A percentile compares a stretch with the other conserved stretches of the same genome.
These are phyloP conservation scores for Suillus sp. DNA, from an alignment of 768 basidiomycete species.

Conservation along the genomic window DNA sequence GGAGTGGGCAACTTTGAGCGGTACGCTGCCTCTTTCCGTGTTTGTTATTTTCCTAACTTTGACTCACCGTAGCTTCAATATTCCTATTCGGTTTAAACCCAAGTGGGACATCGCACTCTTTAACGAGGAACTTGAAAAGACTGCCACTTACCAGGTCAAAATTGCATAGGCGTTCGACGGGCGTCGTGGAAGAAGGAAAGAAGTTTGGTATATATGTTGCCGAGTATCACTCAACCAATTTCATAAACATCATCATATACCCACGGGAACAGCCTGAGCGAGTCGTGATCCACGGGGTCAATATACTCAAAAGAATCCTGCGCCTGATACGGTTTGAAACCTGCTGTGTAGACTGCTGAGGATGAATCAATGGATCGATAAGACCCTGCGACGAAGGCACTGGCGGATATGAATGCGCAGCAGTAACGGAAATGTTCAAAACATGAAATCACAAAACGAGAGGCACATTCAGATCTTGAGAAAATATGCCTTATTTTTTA, in stretches of 20 bases:
- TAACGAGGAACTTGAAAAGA: constrained; percentile 57
- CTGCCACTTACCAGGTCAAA: constrained; percentile 35
- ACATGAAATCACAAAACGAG: too few relatives aligned
- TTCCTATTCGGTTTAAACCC: constrained; percentile 58
- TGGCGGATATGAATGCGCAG: constrained; percentile 2
- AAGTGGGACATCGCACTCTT: constrained; percentile 78
- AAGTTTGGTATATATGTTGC: background rate
- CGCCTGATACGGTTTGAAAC: background rate
- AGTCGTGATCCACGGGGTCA: background rate
- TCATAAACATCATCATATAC: background rate
- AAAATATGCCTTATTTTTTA: background rate
- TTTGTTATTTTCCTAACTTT: background rate
- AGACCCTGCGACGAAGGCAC: background rate
- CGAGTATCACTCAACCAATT: background rate
- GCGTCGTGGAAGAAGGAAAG: background rate
- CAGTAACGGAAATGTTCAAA: too few relatives aligned
- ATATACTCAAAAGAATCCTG: background rate
- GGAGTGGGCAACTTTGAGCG: constrained; percentile 41
- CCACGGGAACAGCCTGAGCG: background rate
- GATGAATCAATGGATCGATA: background rate
- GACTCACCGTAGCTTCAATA: constrained; percentile 46
- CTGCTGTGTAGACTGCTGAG: background rate
- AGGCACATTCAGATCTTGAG: too few relatives aligned
- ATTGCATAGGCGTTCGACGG: constrained; percentile 23
- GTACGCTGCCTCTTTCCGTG: constrained; percentile 16